A percentile compares a stretch with the other conserved stretches of the same genome.
These are phyloP conservation scores for Cenchrus purpureus DNA, from an alignment of 176 grass and related monocot genomes.

Conservation along the genomic window DNA sequence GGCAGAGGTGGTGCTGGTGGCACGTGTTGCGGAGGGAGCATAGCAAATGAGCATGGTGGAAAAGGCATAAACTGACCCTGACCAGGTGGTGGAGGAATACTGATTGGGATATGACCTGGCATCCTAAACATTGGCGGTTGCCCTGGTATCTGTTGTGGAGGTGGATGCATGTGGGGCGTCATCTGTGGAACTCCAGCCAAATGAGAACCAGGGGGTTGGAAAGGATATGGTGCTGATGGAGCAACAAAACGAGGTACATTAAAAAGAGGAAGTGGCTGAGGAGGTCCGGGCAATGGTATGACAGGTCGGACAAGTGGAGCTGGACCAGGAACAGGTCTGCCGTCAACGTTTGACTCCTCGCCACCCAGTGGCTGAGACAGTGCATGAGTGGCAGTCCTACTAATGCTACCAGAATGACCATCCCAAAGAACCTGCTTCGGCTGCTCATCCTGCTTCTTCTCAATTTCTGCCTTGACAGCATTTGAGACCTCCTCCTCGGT, in stretches of 20 bases:
- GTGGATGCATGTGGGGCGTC: slow-evolving; percentile 57
- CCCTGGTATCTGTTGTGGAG: slow-evolving; percentile 59
- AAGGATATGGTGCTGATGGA: not conserved
- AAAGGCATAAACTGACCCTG: slow-evolving; percentile 63
- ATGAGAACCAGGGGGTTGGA: not conserved
- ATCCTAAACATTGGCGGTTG: slow-evolving; percentile 65
- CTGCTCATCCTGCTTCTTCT: slow-evolving; percentile 95
- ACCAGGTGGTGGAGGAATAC: slow-evolving; percentile 78
- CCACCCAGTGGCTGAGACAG: slow-evolving; percentile 63
- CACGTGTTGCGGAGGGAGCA: slow-evolving; percentile 62
- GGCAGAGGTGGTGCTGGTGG: slow-evolving; percentile 60
- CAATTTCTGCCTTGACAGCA: slow-evolving; percentile 93
- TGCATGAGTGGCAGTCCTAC: slow-evolving; percentile 81
- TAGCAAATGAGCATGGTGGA: slow-evolving; percentile 50
- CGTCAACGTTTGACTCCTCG: slow-evolving; percentile 59
- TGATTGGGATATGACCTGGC: slow-evolving; percentile 47
- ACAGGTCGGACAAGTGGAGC: slow-evolving; percentile 68
- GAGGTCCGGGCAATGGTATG: slow-evolving; percentile 63
- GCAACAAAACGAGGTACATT: slow-evolving; percentile 76
- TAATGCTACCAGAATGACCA: slow-evolving; percentile 93
- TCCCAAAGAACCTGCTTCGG: slow-evolving; percentile 97
- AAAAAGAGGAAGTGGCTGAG: slow-evolving; percentile 70
- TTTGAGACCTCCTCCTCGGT: slow-evolving; percentile 97
- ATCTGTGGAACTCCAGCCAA: slow-evolving; percentile 1
- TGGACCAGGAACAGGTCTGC: slow-evolving; percentile 48